Percentiles rank a stretch among this genome's conserved stretches.
phyloP scores from a whole-genome alignment of 495 filamentous ascomycete species.

The Annulohypoxylon maeteangense region DNA sequence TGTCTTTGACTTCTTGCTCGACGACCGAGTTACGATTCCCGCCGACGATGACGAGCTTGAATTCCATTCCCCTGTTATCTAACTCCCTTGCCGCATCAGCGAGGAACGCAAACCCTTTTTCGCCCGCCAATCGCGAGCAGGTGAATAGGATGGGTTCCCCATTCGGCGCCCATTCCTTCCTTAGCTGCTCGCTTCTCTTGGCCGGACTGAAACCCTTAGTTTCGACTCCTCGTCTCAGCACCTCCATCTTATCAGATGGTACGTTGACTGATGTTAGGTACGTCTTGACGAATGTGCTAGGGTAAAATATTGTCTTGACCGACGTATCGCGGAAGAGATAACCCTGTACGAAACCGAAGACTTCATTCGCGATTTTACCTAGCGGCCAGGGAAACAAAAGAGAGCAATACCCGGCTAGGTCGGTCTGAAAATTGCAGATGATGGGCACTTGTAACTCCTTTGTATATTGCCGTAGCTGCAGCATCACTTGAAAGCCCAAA shows the following conservation, averaged over 20 bases:
- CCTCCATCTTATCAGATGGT: conserved; percentile 59
- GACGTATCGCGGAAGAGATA: conserved; percentile 67
- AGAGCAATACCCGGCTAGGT: conserved; percentile 69
- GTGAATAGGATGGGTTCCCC: conserved; percentile 69
- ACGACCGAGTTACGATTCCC: conserved; percentile 69
- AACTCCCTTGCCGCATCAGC: conserved; percentile 60
- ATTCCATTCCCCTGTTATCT: conserved; percentile 62
- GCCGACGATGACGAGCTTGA: conserved; percentile 70
- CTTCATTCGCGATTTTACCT: conserved; percentile 62
- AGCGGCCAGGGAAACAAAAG: conserved; percentile 69
- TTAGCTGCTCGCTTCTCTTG: conserved; percentile 57
- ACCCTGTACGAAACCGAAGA: conserved; percentile 66
- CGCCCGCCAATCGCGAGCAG: conserved; percentile 68
- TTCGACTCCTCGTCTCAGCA: conserved; percentile 70
- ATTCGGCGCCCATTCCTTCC: conserved; percentile 62
- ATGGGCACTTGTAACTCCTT: conserved; percentile 60
- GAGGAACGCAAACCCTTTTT: conserved; percentile 73
- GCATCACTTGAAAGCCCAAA: conserved; percentile 70
- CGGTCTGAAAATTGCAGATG: conserved; percentile 73
- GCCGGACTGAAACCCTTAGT: conserved; percentile 64
- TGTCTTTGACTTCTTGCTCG: conserved; percentile 62
- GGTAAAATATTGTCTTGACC: conserved; percentile 71
- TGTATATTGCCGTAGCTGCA: conserved; percentile 65
- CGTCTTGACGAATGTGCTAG: conserved; percentile 62
- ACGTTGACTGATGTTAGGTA: conserved; percentile 65